phyloP scores from a whole-genome alignment of 1,284 basidiomycete species.

The Takashimella koratensis region DNA sequence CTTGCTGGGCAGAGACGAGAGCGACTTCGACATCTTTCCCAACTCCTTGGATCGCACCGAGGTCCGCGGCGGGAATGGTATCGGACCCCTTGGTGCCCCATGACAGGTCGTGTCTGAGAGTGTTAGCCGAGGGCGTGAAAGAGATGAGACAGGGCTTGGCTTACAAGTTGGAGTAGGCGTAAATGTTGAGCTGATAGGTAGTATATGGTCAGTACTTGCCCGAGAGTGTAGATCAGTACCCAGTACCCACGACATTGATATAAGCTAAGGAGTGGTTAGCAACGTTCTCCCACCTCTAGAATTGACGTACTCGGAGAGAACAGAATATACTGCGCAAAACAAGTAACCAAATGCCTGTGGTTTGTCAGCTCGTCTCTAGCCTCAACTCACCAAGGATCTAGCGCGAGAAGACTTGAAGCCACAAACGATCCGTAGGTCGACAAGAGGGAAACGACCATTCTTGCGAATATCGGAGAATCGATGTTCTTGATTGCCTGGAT shows the following conservation, averaged over 20 bases:
- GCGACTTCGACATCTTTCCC: slow-evolving; percentile 81
- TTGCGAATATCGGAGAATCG: slow-evolving; percentile 61
- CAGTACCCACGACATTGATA: slow-evolving; percentile 43
- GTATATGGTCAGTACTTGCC: too few species aligned
- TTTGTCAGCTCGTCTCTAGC: background rate
- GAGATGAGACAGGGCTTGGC: slow-evolving; percentile 27
- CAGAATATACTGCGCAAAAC: slow-evolving; percentile 82
- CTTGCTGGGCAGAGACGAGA: slow-evolving; percentile 76
- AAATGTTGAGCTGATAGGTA: background rate
- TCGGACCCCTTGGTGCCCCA: slow-evolving; percentile 82
- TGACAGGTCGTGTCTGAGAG: slow-evolving; percentile 55
- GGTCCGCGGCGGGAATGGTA: slow-evolving; percentile 64
- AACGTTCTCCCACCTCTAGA: slow-evolving; percentile 16
- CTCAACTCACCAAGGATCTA: slow-evolving; percentile 70
- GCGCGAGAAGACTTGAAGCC: slow-evolving; percentile 72
- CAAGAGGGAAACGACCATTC: slow-evolving; percentile 77
- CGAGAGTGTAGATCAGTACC: too few species aligned
- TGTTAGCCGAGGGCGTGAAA: background rate
- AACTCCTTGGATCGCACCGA: slow-evolving; percentile 64
- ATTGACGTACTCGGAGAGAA: slow-evolving; percentile 52
- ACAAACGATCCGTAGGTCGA: slow-evolving; percentile 85
- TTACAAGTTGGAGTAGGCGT: slow-evolving; percentile 61
- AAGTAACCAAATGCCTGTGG: slow-evolving; percentile 69
- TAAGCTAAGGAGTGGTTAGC: slow-evolving; percentile 29
- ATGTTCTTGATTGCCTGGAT: slow-evolving; percentile 62